phyloP scores from a whole-genome alignment of 1,284 basidiomycete species.

The Sanghuangporus weigelae region DNA sequence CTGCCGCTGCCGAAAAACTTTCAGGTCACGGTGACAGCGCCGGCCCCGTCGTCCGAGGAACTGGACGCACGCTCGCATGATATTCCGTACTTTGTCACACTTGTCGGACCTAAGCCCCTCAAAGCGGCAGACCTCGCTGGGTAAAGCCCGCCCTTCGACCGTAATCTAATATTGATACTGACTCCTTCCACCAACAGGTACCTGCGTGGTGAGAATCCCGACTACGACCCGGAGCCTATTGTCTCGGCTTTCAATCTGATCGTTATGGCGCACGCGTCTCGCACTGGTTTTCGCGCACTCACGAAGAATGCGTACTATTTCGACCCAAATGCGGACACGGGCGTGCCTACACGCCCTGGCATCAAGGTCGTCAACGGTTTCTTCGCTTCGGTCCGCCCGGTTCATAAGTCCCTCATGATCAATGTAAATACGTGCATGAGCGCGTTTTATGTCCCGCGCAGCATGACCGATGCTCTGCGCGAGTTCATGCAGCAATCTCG shows the following conservation, averaged over 20 bases:
- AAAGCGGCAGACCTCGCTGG: slow-evolving; percentile 37
- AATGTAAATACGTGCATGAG: slow-evolving; percentile 74
- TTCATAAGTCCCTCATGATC: slow-evolving; percentile 62
- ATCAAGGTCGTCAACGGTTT: slow-evolving; percentile 61
- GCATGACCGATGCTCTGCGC: slow-evolving; percentile 49
- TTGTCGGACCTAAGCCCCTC: slow-evolving; percentile 44
- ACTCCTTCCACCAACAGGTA: slow-evolving; percentile 35
- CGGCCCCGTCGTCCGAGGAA: slow-evolving; percentile 44
- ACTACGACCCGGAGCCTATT: slow-evolving; percentile 47
- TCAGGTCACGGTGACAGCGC: slow-evolving; percentile 42
- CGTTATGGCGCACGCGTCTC: slow-evolving; percentile 51
- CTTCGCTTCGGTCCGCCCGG: slow-evolving; percentile 59
- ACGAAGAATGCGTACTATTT: slow-evolving; percentile 65
- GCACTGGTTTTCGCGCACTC: slow-evolving; percentile 46
- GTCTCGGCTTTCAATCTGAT: slow-evolving; percentile 63
- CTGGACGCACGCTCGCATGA: slow-evolving; percentile 32
- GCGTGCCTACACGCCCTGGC: slow-evolving; percentile 37
- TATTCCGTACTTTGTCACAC: slow-evolving; percentile 46
- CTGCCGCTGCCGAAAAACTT: slow-evolving; percentile 47
- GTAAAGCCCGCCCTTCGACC: slow-evolving; percentile 34
- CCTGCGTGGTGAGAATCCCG: slow-evolving; percentile 40
- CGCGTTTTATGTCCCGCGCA: slow-evolving; percentile 55
- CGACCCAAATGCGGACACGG: slow-evolving; percentile 20
- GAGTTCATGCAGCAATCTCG: slow-evolving; percentile 38
- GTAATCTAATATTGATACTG: background rate